Conservation (phyloP, 75 land plant genomes). For the Adiantum capillusveneris region DNA sequence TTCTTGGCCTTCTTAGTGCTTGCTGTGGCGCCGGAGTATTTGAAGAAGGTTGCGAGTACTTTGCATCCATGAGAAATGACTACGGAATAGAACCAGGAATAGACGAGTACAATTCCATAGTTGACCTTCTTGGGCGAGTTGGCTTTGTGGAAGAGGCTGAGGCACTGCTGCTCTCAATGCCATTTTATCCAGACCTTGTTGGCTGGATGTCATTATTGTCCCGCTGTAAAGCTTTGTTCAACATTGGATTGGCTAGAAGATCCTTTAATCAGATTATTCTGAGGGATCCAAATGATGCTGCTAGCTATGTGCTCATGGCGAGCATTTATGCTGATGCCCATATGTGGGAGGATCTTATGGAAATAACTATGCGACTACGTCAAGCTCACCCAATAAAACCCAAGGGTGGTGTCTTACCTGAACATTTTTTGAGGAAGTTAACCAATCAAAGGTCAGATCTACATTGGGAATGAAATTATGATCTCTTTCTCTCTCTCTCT, state of each 20-base stretch:
- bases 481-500: too few relatives aligned
- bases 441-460: too few relatives aligned
- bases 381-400: too few relatives aligned
- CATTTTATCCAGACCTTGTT: slow-evolving; percentile 43
- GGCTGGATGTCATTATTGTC: slow-evolving; percentile 64
- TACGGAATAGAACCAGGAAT: slow-evolving; percentile 37
- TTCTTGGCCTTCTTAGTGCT: slow-evolving; percentile 44
- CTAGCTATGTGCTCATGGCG: slow-evolving; percentile 5
- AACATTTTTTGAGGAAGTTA: too few relatives aligned
- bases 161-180: slow-evolving; percentile 42
- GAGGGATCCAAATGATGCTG: not conserved
- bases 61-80: slow-evolving; percentile 21
- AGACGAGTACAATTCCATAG: slow-evolving; percentile 62
- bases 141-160: slow-evolving; percentile 52
- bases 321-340: not conserved
- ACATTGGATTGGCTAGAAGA: slow-evolving; percentile 38
- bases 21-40: slow-evolving; percentile 69
- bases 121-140: slow-evolving; percentile 62
- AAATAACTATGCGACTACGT: too few relatives aligned
- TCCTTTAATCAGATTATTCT: slow-evolving; percentile 38
- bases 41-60: slow-evolving; percentile 43
- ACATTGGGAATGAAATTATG: too few relatives aligned
- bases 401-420: too few relatives aligned
- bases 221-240: slow-evolving; percentile 43
- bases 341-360: slow-evolving; percentile 1